Evolutionary conservation across 768 basidiomycete genomes (phyloP), one percentile per base, ranked within the genome.

Genomic region (Holtermannia corniformis): DNA sequence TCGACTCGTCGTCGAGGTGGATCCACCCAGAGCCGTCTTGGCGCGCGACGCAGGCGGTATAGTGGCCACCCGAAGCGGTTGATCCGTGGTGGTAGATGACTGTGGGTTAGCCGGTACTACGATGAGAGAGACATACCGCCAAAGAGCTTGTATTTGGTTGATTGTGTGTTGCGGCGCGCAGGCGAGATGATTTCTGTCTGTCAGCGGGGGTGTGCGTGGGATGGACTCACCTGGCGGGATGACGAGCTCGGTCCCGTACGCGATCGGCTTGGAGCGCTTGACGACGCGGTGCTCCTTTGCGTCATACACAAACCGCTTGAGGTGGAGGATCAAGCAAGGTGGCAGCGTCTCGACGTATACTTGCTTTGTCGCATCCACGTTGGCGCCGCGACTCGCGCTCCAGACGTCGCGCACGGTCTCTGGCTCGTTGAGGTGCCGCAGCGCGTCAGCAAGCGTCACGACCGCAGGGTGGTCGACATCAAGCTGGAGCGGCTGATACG

Each of bases 51-150:
- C 90, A 86, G 44, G 93, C 80, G 2, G 92, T 97, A 74, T 96
- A 97, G 72, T 96, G 93, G 0, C 93, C 93, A 2, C 91, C 90
- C 0, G 84, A 83, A 0, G 93, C 89, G 5, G 87, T 86, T 24
- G 78, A 76, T 1, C 93, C 93, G 60, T 99, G 92, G 70, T 99
- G 93, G 71, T 96, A 96, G 12, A 96, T 74, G 7, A 83, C 93
- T 87, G 56, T 0, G 40, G 2, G n/a, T 10, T 19, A 23, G 26
- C 20, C 16, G 41, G 32, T 2, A n/a, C 11, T 27, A 7, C 21
- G 43, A 12, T 25, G 3, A n/a, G 23, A 5, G 48, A 42, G 47
- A 71, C 80, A 52, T 60, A 86, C 87, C 86, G 59, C 87, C 87
- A 64, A 90, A 90, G 7, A 93, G 78, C 62, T 82, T 83, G 68